Percentiles rank a stretch among this genome's conserved stretches.
phyloP scores from a whole-genome alignment of 805 yeast genomes.

The Yamadazyma takamatsuzukensis region DNA sequence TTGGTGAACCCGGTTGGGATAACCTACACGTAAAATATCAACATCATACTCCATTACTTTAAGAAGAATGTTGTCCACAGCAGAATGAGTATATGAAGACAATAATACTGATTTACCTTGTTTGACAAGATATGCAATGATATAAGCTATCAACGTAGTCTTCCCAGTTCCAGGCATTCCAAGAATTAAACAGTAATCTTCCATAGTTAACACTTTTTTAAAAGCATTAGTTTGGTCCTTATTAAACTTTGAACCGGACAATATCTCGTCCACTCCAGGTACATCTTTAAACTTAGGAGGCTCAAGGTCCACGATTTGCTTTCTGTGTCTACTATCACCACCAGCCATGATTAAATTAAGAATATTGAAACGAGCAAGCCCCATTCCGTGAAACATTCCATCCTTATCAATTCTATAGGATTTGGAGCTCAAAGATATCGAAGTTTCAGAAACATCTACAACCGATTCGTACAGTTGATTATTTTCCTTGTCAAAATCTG shows the following conservation, averaged over 20 bases:
- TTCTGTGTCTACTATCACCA: conserved; percentile 45
- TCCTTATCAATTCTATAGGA: conserved; percentile 75
- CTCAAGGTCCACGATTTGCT: conserved; percentile 51
- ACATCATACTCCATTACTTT: conserved; percentile 48
- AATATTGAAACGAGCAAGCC: conserved; percentile 72
- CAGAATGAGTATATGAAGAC: conserved; percentile 90
- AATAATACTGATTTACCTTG: conserved; percentile 67
- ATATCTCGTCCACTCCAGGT: conserved; percentile 5
- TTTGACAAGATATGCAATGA: conserved; percentile 58
- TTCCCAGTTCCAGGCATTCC: conserved; percentile 98
- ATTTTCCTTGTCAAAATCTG: conserved; percentile 42
- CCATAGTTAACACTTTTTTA: conserved; percentile 55
- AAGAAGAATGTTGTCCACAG: conserved; percentile 86
- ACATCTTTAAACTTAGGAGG: conserved; percentile 42
- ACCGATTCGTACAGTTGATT: conserved; percentile 51
- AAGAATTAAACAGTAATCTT: conserved; percentile 75
- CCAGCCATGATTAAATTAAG: conserved; percentile 58
- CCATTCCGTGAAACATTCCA: conserved; percentile 69
- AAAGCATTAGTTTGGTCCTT: conserved; percentile 71
- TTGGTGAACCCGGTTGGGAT: conserved; percentile 55
- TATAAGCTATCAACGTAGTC: conserved; percentile 68
- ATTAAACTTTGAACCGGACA: conserved; percentile 43
- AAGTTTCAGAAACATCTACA: background rate
- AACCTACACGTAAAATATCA: conserved; percentile 65
- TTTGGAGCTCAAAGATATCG: conserved; percentile 5